Base-by-base conservation (phyloP, 805 yeast genomes). In the Kuraishia floccosa region DNA sequence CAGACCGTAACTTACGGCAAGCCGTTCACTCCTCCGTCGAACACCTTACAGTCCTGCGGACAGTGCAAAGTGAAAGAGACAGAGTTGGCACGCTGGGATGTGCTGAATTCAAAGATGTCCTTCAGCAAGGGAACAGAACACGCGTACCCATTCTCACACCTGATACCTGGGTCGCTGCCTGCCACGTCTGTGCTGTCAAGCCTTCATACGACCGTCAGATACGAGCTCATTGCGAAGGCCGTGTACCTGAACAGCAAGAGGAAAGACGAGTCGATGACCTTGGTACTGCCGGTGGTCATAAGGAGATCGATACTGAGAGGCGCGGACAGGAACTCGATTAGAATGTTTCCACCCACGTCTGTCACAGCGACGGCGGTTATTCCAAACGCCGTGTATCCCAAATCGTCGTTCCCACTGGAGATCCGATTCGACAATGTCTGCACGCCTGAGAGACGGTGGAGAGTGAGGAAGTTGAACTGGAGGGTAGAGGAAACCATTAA, bases 271-370 rank as follows among this genome's bases (percentile, higher is more conserved):
- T 50, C 53, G n/a, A 54, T 69, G 16, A 56, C 57, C 30, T 44
- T 74, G 24, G 54, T 58, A 3, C 56, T 82, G 36, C 93, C 95
- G 0, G 50, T 91, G 6, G 67, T 77, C 40, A 63, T 91, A 2
- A 65, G 80, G 27, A 67, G 98, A 43, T 79, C 93, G 35, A 72
- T 89, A 19, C 51, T 83, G 16, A 61, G 84, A 28, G 89, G 91
- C 5, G 82, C 83, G 3, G 96, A 87, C 49, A 66, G 86, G 42
- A 84, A 82, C 46, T 83, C 95, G 1, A 57, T 85, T 24, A 68
- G 99, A 37, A 83, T 91, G 1, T 91, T 91, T 54, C 98, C 98
- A 1, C 97, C 99, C 6, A 89, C 97, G 0, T 82, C 80, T 26
- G 77, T 91, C 23, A 77, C 85, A 3, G 93, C 95, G 5, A 72